phyloP scores from a whole-genome alignment of 805 yeast species.

The Yarrowia porcina region DNA sequence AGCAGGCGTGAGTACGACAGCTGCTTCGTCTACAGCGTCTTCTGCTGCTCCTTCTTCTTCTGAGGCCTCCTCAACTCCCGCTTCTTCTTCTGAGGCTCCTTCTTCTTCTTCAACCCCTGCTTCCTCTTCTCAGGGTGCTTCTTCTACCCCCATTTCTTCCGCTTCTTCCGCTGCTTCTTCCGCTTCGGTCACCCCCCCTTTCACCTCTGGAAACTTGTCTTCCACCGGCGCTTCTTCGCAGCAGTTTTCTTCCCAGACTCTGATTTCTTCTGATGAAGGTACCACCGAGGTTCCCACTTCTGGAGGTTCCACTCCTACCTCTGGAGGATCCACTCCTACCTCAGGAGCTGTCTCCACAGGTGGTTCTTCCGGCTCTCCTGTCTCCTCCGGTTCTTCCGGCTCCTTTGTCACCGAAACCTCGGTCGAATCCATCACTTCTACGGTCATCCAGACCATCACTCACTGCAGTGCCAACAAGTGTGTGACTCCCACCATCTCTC shows the following conservation, averaged over 20 bases:
- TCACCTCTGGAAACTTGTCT: neutral
- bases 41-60: neutral
- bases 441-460: conserved; percentile 6
- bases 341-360: no score
- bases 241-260: neutral
- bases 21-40: neutral
- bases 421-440: conserved; percentile 5
- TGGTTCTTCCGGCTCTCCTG: no score
- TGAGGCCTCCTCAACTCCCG: neutral
- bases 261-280: neutral
- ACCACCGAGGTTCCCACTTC: no score
- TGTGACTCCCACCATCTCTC: conserved; percentile 18
- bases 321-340: no score
- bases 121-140: neutral
- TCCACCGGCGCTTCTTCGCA: neutral
- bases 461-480: conserved; percentile 9
- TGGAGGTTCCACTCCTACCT: no score
- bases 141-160: neutral
- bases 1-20: no score
- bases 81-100: neutral
- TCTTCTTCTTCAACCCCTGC: neutral
- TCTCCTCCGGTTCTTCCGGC: neutral
- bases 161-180: neutral
- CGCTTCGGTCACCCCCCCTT: neutral
- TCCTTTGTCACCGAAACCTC: neutral